These are phyloP conservation scores for Entomortierella parvispora DNA, from an alignment of 192 early-diverging fungal species.

Conservation along the genomic window DNA sequence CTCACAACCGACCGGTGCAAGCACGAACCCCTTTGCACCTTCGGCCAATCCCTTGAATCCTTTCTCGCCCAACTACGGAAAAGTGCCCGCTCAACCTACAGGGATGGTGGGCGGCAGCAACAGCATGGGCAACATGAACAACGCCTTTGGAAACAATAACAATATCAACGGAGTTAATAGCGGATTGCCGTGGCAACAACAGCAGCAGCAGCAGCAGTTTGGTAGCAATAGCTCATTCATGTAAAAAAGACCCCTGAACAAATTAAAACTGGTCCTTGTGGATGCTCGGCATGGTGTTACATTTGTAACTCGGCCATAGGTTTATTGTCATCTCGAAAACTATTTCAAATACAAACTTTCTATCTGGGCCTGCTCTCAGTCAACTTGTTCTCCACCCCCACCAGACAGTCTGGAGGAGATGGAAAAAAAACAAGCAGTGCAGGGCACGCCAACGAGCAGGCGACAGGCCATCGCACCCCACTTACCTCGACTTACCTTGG, in stretches of 20 bases:
- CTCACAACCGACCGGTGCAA: constrained; percentile 29
- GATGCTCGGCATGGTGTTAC: no score
- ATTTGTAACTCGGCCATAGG: no score
- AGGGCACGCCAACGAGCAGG: no score
- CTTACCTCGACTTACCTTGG: no score
- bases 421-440: no score
- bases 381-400: no score
- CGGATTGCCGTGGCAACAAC: neutral
- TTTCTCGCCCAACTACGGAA: constrained; percentile 51
- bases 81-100: constrained; percentile 32
- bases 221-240: neutral
- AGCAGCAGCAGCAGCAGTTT: constrained; percentile 5
- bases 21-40: constrained; percentile 47
- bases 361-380: no score
- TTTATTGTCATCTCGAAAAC: no score
- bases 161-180: neutral
- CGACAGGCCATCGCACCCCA: no score
- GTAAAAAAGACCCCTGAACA: constrained; percentile 1
- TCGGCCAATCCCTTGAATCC: constrained; percentile 42
- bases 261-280: no score
- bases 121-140: constrained; percentile 21
- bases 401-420: no score
- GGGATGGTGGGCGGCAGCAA: constrained; percentile 27
- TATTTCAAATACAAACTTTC: no score
- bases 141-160: constrained; percentile 5